Conservation (phyloP, 768 basidiomycete genomes). For the Auriscalpium orientale region DNA sequence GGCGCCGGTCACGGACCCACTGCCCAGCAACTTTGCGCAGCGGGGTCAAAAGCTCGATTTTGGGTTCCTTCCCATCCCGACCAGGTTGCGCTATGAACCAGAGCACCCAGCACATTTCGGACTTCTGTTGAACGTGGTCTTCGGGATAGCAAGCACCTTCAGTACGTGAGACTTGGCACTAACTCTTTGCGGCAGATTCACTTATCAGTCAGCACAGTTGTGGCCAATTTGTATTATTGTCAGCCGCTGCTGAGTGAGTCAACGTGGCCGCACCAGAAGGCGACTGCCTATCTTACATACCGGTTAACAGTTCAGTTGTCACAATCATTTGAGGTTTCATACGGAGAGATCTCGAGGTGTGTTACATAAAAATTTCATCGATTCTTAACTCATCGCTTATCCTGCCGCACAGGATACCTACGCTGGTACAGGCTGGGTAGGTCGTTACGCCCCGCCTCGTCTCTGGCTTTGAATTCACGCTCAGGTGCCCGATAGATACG, state of each 20-base stretch:
- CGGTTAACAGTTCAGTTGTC: conserved; percentile 28
- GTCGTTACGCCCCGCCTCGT: neutral
- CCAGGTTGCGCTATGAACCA: conserved; percentile 32
- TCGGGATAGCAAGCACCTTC: conserved; percentile 42
- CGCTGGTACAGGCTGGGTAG: conserved; percentile 62
- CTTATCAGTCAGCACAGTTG: conserved; percentile 30
- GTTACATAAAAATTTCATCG: neutral
- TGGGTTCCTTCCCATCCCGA: conserved; percentile 41
- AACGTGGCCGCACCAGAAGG: conserved; percentile 6
- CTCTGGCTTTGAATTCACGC: neutral
- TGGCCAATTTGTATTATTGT: conserved; percentile 78
- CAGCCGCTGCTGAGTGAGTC: conserved; percentile 68
- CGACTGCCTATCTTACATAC: neutral
- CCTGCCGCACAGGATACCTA: conserved; percentile 42
- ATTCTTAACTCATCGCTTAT: neutral
- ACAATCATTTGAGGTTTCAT: conserved; percentile 28
- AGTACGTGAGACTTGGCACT: conserved; percentile 19
- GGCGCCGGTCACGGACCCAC: too few relatives aligned
- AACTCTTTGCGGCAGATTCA: conserved; percentile 18
- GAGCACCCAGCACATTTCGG: conserved; percentile 30
- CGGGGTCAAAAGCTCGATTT: conserved; percentile 20
- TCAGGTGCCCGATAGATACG: conserved; percentile 17
- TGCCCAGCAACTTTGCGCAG: too few relatives aligned
- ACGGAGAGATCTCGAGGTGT: conserved; percentile 5
- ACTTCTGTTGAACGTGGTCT: conserved; percentile 34